Evolutionary conservation across 2,329 filamentous ascomycete species (phyloP).

Genomic region (Hypoxylon sp.): DNA sequence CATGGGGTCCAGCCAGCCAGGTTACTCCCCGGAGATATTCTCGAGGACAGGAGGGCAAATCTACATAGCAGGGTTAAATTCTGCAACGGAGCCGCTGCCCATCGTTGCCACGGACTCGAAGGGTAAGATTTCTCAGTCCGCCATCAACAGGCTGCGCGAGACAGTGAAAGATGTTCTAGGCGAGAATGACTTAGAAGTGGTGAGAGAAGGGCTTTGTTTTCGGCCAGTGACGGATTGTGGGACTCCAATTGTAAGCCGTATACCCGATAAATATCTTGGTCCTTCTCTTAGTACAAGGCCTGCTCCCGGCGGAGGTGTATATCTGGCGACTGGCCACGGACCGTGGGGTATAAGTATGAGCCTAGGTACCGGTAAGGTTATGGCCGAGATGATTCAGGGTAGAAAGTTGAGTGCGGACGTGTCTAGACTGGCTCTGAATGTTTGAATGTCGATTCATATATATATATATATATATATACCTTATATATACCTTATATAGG

Average conservation of each 20-base stretch:
- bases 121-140: slow-evolving; percentile 58
- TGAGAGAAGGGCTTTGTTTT: slow-evolving; percentile 79
- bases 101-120: slow-evolving; percentile 65
- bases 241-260: slow-evolving; percentile 72
- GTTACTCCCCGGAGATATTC: slow-evolving; percentile 80
- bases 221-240: slow-evolving; percentile 77
- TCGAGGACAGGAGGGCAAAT: slow-evolving; percentile 76
- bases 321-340: slow-evolving; percentile 79
- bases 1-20: slow-evolving; percentile 63
- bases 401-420: slow-evolving; percentile 72
- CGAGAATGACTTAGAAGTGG: slow-evolving; percentile 66
- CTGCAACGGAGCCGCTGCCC: slow-evolving; percentile 72
- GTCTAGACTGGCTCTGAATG: slow-evolving; percentile 60
- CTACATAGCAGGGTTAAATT: slow-evolving; percentile 82
- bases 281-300: slow-evolving; percentile 59
- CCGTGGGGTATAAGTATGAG: slow-evolving; percentile 79
- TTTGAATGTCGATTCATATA: slow-evolving; percentile 23
- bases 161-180: slow-evolving; percentile 66
- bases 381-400: slow-evolving; percentile 79
- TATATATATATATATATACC: too few relatives aligned
- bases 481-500: too few relatives aligned
- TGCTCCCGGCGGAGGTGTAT: slow-evolving; percentile 73
- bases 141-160: slow-evolving; percentile 65
- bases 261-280: slow-evolving; percentile 71
- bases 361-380: slow-evolving; percentile 78